phyloP scores from a whole-genome alignment of 2,329 filamentous ascomycete species.

The Raffaelea deltoideospora region DNA sequence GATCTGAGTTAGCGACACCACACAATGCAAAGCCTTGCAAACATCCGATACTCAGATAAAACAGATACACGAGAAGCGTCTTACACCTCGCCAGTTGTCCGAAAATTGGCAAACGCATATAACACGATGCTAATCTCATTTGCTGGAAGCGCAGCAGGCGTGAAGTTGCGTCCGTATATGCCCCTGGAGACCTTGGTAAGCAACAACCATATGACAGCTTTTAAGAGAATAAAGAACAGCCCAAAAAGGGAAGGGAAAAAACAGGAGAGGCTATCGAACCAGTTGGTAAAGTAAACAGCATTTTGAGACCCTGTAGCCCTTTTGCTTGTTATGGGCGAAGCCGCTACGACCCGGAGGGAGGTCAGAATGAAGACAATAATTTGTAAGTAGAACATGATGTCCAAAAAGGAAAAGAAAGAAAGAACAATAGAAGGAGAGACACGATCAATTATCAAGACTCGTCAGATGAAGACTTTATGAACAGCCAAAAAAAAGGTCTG shows the following conservation, averaged over 20 bases:
- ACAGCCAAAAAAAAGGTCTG: too few species aligned
- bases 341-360: neutral
- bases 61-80: conserved; percentile 13
- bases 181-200: conserved; percentile 27
- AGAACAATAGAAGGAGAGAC: neutral
- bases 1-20: neutral
- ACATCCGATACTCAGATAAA: neutral
- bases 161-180: conserved; percentile 60
- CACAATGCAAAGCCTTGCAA: neutral
- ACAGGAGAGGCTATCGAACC: conserved; percentile 24
- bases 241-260: neutral
- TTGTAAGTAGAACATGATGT: too few species aligned
- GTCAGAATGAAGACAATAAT: neutral
- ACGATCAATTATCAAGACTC: neutral
- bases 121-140: conserved; percentile 62
- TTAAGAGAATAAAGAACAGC: neutral
- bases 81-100: conserved; percentile 55
- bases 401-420: too few species aligned
- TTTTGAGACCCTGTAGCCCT: conserved; percentile 22
- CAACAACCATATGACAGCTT: conserved; percentile 4
- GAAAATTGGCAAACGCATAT: conserved; percentile 68
- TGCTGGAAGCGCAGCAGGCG: conserved; percentile 54
- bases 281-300: conserved; percentile 33
- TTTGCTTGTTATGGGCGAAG: neutral
- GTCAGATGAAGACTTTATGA: neutral